Conservation (phyloP, 306 rosid genomes). For the Alnus glutinosa region DNA sequence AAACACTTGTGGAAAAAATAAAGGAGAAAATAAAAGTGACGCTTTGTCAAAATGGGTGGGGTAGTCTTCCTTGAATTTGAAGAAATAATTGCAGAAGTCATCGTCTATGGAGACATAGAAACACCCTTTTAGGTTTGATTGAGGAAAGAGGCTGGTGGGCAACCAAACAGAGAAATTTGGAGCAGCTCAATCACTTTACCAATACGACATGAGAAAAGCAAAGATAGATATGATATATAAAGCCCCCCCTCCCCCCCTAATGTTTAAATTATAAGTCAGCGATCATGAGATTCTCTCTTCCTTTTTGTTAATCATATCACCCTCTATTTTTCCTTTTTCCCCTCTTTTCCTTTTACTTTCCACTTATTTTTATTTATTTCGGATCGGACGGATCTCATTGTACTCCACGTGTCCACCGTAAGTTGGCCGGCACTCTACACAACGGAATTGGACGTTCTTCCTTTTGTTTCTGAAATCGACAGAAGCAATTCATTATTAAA, state of each 20-base stretch:
- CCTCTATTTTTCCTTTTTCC: slow-evolving; percentile 13
- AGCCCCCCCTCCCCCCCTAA: slow-evolving; percentile 17
- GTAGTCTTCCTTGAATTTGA: slow-evolving; percentile 23
- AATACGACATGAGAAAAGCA: slow-evolving; percentile 22
- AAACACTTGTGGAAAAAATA: neutral
- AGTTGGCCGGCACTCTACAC: slow-evolving; percentile 12
- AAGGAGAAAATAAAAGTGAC: neutral
- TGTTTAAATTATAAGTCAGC: slow-evolving; percentile 48
- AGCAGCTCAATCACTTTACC: slow-evolving; percentile 43
- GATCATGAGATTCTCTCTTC: slow-evolving; percentile 41
- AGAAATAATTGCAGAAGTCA: slow-evolving; percentile 37
- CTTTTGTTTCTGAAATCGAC: neutral
- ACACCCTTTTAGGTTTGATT: slow-evolving; percentile 47
- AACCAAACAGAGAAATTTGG: slow-evolving; percentile 28
- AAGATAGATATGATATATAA: slow-evolving; percentile 17
- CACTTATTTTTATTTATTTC: neutral
- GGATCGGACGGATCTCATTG: neutral
- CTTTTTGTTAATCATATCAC: neutral
- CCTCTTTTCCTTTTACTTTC: neutral
- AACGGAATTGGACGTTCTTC: neutral
- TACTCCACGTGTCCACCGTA: neutral
- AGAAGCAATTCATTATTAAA: too few species aligned
- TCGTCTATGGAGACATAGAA: slow-evolving; percentile 39
- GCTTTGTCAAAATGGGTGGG: slow-evolving; percentile 34
- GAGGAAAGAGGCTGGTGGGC: slow-evolving; percentile 35